phyloP scores from a whole-genome alignment of 2,329 filamentous ascomycete species.

The Polytolypa hystricis region DNA sequence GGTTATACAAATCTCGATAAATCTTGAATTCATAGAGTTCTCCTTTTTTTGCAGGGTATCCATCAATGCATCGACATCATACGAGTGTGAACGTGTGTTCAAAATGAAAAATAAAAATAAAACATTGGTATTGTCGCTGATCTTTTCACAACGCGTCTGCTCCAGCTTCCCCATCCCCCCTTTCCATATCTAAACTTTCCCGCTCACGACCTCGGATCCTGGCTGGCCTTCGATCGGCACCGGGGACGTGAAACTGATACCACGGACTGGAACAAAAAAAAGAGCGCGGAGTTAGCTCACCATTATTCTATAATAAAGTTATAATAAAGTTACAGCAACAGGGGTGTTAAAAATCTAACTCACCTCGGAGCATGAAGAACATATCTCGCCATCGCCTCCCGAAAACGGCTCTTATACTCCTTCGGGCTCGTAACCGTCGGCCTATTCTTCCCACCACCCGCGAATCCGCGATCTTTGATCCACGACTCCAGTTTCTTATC shows the following conservation, averaged over 20 bases:
- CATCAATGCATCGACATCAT: no score
- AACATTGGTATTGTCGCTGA: no score
- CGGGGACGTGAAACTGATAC: conserved; percentile 11
- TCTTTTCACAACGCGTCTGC: background rate
- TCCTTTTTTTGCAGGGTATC: no score
- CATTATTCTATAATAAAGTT: background rate
- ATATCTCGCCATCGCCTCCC: conserved; percentile 90
- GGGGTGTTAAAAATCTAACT: conserved; percentile 11
- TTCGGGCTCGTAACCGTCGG: conserved; percentile 95
- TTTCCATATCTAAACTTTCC: conserved; percentile 3
- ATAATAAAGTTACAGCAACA: background rate
- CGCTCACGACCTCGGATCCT: conserved; percentile 5
- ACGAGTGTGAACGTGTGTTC: no score
- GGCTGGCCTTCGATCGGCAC: conserved; percentile 3
- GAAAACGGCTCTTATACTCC: conserved; percentile 92
- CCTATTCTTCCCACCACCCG: conserved; percentile 64
- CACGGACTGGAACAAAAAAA: conserved; percentile 9
- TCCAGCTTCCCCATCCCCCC: conserved; percentile 1
- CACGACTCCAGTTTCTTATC: conserved; percentile 99
- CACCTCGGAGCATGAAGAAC: conserved; percentile 43
- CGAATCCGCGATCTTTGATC: conserved; percentile 94
- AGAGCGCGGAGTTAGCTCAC: no score
- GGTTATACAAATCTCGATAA: no score
- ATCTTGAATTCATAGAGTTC: no score
- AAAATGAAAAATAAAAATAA: no score